These are phyloP conservation scores for Rhodosporidiobolus odoratus DNA, from an alignment of 768 basidiomycete genomes.

Conservation along the genomic window DNA sequence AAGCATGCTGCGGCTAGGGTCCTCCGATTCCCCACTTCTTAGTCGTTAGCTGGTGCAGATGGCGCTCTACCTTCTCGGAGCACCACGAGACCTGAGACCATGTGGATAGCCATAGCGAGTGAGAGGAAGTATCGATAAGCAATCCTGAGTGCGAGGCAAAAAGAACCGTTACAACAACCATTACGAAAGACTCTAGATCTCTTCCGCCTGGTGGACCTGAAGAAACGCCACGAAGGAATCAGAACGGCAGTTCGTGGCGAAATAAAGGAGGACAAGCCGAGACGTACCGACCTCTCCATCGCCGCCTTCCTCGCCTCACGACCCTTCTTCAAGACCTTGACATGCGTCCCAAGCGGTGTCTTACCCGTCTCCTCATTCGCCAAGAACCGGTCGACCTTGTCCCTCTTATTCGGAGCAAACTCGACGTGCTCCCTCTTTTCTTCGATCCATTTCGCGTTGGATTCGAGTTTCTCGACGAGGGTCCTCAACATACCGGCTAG, in stretches of 20 bases:
- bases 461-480: slow-evolving; percentile 80
- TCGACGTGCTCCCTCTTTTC: slow-evolving; percentile 61
- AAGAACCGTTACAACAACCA: background rate
- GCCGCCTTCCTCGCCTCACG: slow-evolving; percentile 55
- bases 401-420: slow-evolving; percentile 68
- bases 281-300: slow-evolving; percentile 44
- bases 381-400: slow-evolving; percentile 60
- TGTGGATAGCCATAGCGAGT: too few relatives aligned
- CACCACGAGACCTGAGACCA: too few relatives aligned
- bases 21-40: too few relatives aligned
- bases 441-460: slow-evolving; percentile 73
- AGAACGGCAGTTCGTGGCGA: background rate
- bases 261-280: background rate
- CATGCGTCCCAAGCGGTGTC: slow-evolving; percentile 61
- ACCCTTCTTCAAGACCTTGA: slow-evolving; percentile 72
- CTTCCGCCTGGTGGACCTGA: slow-evolving; percentile 4
- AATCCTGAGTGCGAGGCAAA: background rate
- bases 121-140: too few relatives aligned
- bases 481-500: slow-evolving; percentile 58
- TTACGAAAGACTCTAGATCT: slow-evolving; percentile 5
- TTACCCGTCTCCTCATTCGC: slow-evolving; percentile 57
- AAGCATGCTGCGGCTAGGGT: too few relatives aligned
- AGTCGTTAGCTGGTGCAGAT: too few relatives aligned
- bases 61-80: too few relatives aligned
- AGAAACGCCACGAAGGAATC: background rate